A percentile compares a stretch with the other conserved stretches of the same genome.
Evolutionary conservation across 1,139 yeast genomes (phyloP).

Genomic region (Saccharomyces pastorianus): DNA sequence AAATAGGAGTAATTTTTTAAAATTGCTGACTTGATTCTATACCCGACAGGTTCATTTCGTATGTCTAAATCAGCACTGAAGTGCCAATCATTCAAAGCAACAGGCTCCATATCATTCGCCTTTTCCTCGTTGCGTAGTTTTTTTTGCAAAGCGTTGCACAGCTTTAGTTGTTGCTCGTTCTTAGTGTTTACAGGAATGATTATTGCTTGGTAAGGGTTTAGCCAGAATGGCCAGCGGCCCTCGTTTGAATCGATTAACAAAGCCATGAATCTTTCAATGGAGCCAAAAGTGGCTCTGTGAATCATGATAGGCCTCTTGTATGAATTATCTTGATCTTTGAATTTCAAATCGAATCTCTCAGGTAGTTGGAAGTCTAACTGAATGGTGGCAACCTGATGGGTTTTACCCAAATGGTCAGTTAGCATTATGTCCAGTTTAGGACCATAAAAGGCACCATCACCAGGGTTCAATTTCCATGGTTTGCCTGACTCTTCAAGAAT

Average conservation of each 20-base stretch:
- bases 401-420: constrained; percentile 72
- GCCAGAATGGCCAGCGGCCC: constrained; percentile 98
- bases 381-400: constrained; percentile 92
- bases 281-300: constrained; percentile 93
- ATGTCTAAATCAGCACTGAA: constrained; percentile 71
- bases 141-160: constrained; percentile 29
- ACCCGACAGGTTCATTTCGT: constrained; percentile 72
- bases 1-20: constrained; percentile 72
- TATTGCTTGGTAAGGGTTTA: constrained; percentile 88
- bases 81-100: constrained; percentile 50
- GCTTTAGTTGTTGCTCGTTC: constrained; percentile 41
- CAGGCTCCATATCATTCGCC: constrained; percentile 27
- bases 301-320: constrained; percentile 74
- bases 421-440: constrained; percentile 88
- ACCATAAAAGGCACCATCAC: constrained; percentile 98
- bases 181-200: constrained; percentile 75
- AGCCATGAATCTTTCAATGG: constrained; percentile 87
- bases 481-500: constrained; percentile 58
- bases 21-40: constrained; percentile 70
- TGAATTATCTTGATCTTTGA: constrained; percentile 45
- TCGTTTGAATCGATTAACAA: constrained; percentile 80
- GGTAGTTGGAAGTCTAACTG: constrained; percentile 96
- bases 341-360: constrained; percentile 66
- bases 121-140: constrained; percentile 22
- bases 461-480: constrained; percentile 69